phyloP scores from a whole-genome alignment of 2,329 filamentous ascomycete genomes.

The Grosmannia serpens region DNA sequence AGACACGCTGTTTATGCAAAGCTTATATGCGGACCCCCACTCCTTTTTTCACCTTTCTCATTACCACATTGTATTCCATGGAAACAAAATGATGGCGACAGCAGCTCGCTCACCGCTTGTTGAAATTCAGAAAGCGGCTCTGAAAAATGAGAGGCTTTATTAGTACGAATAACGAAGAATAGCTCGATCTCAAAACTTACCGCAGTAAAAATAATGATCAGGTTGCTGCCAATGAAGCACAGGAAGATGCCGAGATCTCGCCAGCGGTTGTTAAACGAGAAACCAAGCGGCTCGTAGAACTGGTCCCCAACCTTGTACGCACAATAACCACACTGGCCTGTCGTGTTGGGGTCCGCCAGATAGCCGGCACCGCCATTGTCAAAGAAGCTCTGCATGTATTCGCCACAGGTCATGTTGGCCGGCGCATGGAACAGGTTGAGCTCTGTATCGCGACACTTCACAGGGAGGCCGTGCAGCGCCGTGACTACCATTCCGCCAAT shows the following conservation, averaged over 20 bases:
- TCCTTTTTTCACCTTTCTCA: no score
- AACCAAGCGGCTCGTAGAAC: constrained; percentile 58
- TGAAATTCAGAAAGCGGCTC: constrained; percentile 43
- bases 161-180: neutral
- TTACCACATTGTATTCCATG: no score
- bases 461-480: constrained; percentile 54
- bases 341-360: constrained; percentile 49
- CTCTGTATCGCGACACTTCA: constrained; percentile 50
- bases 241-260: constrained; percentile 69
- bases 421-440: constrained; percentile 60
- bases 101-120: constrained; percentile 28
- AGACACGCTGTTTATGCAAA: no score
- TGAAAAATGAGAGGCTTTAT: constrained; percentile 12
- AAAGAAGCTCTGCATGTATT: constrained; percentile 67
- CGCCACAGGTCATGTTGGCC: constrained; percentile 52
- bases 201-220: constrained; percentile 47
- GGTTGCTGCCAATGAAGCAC: constrained; percentile 67
- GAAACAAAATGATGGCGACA: neutral
- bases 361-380: constrained; percentile 58
- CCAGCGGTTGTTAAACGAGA: constrained; percentile 61
- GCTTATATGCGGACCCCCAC: no score
- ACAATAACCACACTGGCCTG: constrained; percentile 65
- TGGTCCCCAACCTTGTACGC: constrained; percentile 70
- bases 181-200: no score
- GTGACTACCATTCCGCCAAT: constrained; percentile 72